These are phyloP conservation scores for Boletus eberwhitei DNA, from an alignment of 768 basidiomycete genomes.

Conservation along the genomic window DNA sequence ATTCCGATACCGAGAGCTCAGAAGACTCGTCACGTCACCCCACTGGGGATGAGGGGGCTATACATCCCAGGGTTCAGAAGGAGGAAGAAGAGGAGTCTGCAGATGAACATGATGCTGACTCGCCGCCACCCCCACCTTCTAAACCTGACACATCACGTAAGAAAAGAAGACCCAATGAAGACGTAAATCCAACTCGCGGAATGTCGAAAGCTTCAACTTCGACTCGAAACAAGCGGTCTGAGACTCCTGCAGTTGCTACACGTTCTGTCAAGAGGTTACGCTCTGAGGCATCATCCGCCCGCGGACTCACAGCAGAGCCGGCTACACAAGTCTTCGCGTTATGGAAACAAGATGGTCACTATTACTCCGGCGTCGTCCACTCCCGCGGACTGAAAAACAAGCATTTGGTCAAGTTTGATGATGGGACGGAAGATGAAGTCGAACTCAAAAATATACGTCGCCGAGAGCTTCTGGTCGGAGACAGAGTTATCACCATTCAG, in stretches of 20 bases:
- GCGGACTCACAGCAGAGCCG: constrained; percentile 10
- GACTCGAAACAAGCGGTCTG: constrained; percentile 26
- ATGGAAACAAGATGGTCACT: constrained; percentile 60
- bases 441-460: constrained; percentile 51
- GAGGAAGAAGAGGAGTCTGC: constrained; percentile 39
- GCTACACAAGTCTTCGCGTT: constrained; percentile 67
- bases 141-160: constrained; percentile 33
- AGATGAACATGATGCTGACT: constrained; percentile 37
- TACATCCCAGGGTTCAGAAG: constrained; percentile 18
- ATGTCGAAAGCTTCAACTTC: constrained; percentile 24
- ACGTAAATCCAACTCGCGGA: constrained; percentile 23
- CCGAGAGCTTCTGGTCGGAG: constrained; percentile 49
- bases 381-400: constrained; percentile 27
- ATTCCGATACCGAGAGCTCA: constrained; percentile 27
- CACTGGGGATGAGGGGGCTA: constrained; percentile 30
- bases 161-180: constrained; percentile 44
- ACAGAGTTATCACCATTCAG: constrained; percentile 47
- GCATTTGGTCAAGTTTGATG: constrained; percentile 67
- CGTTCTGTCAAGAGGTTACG: constrained; percentile 40
- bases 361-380: constrained; percentile 57
- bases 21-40: constrained; percentile 10
- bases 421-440: constrained; percentile 47
- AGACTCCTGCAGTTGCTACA: constrained; percentile 28
- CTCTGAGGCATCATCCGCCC: constrained; percentile 32
- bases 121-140: constrained; percentile 27